phyloP scores from a whole-genome alignment of 2,329 filamentous ascomycete genomes.

The Trichoderma oligosporum region DNA sequence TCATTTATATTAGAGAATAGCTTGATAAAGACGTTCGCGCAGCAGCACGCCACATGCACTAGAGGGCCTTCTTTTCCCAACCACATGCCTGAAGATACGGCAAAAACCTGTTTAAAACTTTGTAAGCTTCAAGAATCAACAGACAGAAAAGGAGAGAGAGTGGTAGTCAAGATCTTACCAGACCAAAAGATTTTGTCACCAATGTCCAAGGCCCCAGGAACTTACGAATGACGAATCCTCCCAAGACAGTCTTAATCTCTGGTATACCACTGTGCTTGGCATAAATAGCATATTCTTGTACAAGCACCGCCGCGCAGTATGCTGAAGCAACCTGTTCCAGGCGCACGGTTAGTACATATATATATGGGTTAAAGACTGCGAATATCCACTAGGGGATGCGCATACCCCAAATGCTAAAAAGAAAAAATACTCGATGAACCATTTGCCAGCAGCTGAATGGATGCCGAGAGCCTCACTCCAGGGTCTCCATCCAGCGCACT shows the following conservation, averaged over 20 bases:
- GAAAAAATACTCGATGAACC: slow-evolving; percentile 81
- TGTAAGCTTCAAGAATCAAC: slow-evolving; percentile 6
- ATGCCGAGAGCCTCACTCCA: slow-evolving; percentile 77
- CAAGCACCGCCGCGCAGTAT: slow-evolving; percentile 69
- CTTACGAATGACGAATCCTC: slow-evolving; percentile 84
- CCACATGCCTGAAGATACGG: slow-evolving; percentile 93
- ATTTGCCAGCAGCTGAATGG: slow-evolving; percentile 63
- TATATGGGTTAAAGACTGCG: background rate
- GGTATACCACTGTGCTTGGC: slow-evolving; percentile 95
- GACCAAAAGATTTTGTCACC: slow-evolving; percentile 80
- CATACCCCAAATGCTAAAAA: slow-evolving; percentile 80
- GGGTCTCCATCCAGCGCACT: slow-evolving; percentile 81
- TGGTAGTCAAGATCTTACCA: slow-evolving; percentile 53
- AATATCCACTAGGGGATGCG: background rate
- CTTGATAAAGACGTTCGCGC: slow-evolving; percentile 90
- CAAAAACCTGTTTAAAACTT: slow-evolving; percentile 67
- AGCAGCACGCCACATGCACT: slow-evolving; percentile 95
- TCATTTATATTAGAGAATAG: slow-evolving; percentile 72
- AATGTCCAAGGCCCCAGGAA: slow-evolving; percentile 89
- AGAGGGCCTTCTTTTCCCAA: slow-evolving; percentile 92
- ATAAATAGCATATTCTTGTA: slow-evolving; percentile 79
- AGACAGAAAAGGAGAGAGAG: background rate
- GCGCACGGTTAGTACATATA: background rate
- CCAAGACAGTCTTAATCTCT: slow-evolving; percentile 94
- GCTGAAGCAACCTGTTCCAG: slow-evolving; percentile 68